Evolutionary conservation across 176 grass and related monocot species (phyloP).

Genomic region (Thinopyrum elongatum): DNA sequence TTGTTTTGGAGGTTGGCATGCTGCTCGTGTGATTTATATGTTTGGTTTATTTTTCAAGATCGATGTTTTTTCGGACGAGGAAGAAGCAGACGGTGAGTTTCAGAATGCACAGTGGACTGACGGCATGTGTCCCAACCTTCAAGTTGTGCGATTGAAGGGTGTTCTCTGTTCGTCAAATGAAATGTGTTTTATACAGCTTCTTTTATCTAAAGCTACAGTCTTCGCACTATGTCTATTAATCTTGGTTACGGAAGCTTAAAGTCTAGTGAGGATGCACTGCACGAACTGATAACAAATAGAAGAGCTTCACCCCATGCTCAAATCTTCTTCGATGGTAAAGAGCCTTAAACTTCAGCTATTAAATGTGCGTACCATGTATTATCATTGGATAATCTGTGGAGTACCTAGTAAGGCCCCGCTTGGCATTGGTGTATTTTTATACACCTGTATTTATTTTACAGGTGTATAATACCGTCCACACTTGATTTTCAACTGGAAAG

Average conservation of each 20-base stretch:
- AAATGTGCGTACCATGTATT: background rate
- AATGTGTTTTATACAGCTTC: slow-evolving; percentile 5
- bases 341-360: background rate
- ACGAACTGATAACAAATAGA: background rate
- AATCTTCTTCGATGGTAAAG: background rate
- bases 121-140: background rate
- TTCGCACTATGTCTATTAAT: background rate
- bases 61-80: background rate
- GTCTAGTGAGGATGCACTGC: background rate
- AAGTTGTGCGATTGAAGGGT: background rate
- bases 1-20: too few species aligned
- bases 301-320: slow-evolving; percentile 11
- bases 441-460: too few species aligned
- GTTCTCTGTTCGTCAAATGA: background rate
- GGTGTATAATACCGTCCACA: too few species aligned
- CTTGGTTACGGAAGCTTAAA: background rate
- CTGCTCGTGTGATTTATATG: too few species aligned
- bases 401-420: background rate
- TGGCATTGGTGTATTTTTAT: too few species aligned
- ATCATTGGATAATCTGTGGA: background rate
- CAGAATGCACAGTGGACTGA: background rate
- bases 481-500: too few species aligned
- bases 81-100: background rate
- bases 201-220: slow-evolving; percentile 7
- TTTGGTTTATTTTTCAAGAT: background rate